Evolutionary conservation across 768 basidiomycete species (phyloP), one percentile per base, ranked within the genome.

Genomic region (Termitomyces sp.): DNA sequence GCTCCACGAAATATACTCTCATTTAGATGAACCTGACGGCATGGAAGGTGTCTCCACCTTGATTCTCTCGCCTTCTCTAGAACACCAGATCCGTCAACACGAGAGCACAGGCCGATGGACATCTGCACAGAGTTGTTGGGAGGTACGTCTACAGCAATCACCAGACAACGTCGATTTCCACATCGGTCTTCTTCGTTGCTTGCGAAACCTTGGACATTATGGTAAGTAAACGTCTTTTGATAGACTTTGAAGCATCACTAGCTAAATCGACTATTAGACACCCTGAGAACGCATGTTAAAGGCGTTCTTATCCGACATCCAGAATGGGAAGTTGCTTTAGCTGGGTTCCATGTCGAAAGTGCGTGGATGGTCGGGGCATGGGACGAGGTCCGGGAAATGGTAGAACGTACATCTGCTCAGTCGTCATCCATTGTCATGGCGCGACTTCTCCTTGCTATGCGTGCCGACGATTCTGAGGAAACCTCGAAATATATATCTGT

Each of bases 61-160:
- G 65, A 90, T 98, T 57, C 74, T 98, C 13, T 85, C 90, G 0
- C 97, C 97, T 0, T 91, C 92, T 3, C 72, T 98, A 50, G 93
- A 98, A 64, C 93, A 97, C 71, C 94, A 97, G 71, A 98, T 99
- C 61, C 87, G 97, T 46, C 91, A 98, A 68, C 97, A 99, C 66
- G 97, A 99, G 71, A 95, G 90, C 64, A 96, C 91, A 2, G 97
- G 97, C 0, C 82, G 87, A 46, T 99, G 97, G 97, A 98, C 97
- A 2, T 90, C 95, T 9, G 96, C 97, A 8, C 97, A 98, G 72
- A 98, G 96, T 68, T 99, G 97, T 67, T 99, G 97, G 97, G 97
- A 99, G 72, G 87, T 98, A 13, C 83, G 88, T 50, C 79, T 99
- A 16, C 96, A 98, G 68, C 87, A 92, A 59, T 85, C 86, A 23